These are phyloP conservation scores for Salix udensis DNA, from an alignment of 345 rosid species.

Conservation along the genomic window DNA sequence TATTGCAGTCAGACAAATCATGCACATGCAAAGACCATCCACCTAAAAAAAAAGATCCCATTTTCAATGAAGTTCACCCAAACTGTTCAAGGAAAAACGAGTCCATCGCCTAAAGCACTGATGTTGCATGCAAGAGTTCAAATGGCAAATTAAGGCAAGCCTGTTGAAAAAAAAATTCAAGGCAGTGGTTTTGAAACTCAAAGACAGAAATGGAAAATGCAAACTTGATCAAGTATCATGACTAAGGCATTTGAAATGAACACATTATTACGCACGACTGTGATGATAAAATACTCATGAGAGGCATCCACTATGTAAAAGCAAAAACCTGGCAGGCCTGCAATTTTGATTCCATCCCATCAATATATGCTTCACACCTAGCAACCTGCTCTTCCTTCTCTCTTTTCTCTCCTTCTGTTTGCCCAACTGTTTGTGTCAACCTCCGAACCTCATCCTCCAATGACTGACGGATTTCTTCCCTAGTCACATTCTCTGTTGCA, in stretches of 20 bases:
- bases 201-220: not conserved
- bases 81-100: not conserved
- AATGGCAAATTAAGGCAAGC: not conserved
- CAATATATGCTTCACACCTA: conserved; percentile 88
- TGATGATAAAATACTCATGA: not conserved
- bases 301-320: not conserved
- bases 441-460: conserved; percentile 84
- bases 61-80: not conserved
- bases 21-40: not conserved
- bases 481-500: conserved; percentile 76
- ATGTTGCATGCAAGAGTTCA: not conserved
- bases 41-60: not conserved
- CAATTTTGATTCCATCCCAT: conserved; percentile 83
- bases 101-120: not conserved
- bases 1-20: not conserved
- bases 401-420: conserved; percentile 90
- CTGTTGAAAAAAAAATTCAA: not conserved
- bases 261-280: not conserved
- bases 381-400: conserved; percentile 91
- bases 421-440: conserved; percentile 80
- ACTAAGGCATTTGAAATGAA: not conserved
- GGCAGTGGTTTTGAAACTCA: not conserved
- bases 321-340: conserved; percentile 82
- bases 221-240: conserved; percentile 1
- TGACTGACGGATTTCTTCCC: conserved; percentile 86